Evolutionary conservation across 768 basidiomycete species (phyloP).

Genomic region (Psilocybe cubensis): DNA sequence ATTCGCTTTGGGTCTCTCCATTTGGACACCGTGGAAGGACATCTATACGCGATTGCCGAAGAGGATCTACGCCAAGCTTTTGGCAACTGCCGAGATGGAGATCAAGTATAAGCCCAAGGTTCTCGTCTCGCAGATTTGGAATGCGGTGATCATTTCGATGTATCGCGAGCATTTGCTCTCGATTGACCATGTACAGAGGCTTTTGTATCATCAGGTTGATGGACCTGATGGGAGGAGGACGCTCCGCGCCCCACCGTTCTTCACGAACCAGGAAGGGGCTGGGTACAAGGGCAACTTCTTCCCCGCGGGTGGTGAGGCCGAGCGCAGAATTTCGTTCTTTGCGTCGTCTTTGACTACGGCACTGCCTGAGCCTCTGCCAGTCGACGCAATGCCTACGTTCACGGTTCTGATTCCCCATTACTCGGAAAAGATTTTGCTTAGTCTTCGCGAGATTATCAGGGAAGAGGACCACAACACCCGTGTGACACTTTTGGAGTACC

Average conservation of each 20-base stretch:
- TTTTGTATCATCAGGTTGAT: slow-evolving; percentile 97
- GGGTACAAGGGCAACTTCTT: slow-evolving; percentile 85
- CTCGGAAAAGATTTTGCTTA: slow-evolving; percentile 97
- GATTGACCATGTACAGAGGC: slow-evolving; percentile 96
- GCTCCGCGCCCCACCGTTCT: slow-evolving; percentile 96
- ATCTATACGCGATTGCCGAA: slow-evolving; percentile 96
- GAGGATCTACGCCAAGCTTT: slow-evolving; percentile 95
- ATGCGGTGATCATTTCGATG: slow-evolving; percentile 99
- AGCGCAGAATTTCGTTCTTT: slow-evolving; percentile 98
- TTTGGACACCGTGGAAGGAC: slow-evolving; percentile 99
- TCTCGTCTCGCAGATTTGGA: slow-evolving; percentile 98
- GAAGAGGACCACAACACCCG: slow-evolving; percentile 97
- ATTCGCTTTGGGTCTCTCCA: slow-evolving; percentile 91
- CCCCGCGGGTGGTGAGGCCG: slow-evolving; percentile 92
- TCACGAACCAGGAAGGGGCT: slow-evolving; percentile 85
- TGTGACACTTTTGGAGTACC: slow-evolving; percentile 95
- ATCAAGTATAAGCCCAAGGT: slow-evolving; percentile 99
- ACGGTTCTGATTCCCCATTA: slow-evolving; percentile 99
- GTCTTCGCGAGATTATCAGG: slow-evolving; percentile 95
- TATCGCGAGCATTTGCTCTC: slow-evolving; percentile 97
- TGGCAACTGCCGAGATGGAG: slow-evolving; percentile 98
- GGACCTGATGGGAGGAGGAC: slow-evolving; percentile 87
- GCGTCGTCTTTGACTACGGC: slow-evolving; percentile 96
- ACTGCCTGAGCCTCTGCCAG: slow-evolving; percentile 91
- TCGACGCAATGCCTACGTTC: slow-evolving; percentile 99